A percentile compares a stretch with the other conserved stretches of the same genome.
Evolutionary conservation across 1,284 basidiomycete genomes (phyloP).

Genomic region (Ganoderma sinense): DNA sequence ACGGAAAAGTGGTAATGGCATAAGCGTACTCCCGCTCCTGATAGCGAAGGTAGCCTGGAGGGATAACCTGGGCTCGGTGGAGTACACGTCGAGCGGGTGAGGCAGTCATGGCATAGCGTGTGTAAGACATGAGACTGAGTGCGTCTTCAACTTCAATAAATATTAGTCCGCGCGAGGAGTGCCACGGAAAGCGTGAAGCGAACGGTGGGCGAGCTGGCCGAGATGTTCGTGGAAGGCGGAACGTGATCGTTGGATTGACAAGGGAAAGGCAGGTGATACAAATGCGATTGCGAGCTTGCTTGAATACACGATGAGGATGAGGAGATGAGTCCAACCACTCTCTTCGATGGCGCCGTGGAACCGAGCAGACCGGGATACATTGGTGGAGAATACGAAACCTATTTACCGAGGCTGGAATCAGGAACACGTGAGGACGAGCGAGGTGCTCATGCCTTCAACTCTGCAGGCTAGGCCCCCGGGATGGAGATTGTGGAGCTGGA

Average conservation of each 20-base stretch:
- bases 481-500: conserved; percentile 20
- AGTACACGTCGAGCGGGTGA: not conserved
- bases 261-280: conserved; percentile 23
- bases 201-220: conserved; percentile 2
- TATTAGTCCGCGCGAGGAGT: conserved; percentile 6
- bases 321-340: conserved; percentile 20
- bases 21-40: not conserved
- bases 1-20: not conserved
- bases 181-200: not conserved
- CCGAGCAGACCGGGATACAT: conserved; percentile 25
- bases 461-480: conserved; percentile 31
- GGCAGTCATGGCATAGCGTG: conserved; percentile 24
- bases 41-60: not conserved
- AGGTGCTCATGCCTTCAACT: not conserved
- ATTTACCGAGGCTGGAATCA: conserved; percentile 2
- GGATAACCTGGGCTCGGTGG: not conserved
- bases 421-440: not conserved
- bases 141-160: conserved; percentile 23
- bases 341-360: conserved; percentile 21
- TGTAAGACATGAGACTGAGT: conserved; percentile 21
- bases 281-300: conserved; percentile 24
- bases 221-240: conserved; percentile 7
- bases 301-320: conserved; percentile 26
- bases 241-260: not conserved
- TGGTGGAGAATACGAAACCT: conserved; percentile 4